These are phyloP conservation scores for Suaeda aralocaspica DNA, from an alignment of 148 eudicot species.

Conservation along the genomic window DNA sequence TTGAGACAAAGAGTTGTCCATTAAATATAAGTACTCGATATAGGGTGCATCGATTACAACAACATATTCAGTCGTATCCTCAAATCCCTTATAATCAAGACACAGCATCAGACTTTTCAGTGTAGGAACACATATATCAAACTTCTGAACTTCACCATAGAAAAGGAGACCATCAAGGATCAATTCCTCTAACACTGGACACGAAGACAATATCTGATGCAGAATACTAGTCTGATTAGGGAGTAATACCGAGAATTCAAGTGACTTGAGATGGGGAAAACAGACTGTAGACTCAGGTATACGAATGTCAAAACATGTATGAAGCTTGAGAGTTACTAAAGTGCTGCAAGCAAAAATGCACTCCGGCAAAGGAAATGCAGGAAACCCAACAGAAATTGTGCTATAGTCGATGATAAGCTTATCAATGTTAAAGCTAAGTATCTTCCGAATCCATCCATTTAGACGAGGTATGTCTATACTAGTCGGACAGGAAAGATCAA, in stretches of 20 bases:
- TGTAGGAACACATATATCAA: not conserved
- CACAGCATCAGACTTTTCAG: not conserved
- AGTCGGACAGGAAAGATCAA: not conserved
- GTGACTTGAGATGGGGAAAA: not conserved
- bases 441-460: not conserved
- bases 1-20: not conserved
- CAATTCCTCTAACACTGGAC: not conserved
- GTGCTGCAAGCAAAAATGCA: not conserved
- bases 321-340: not conserved
- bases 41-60: not conserved
- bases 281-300: not conserved
- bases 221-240: not conserved
- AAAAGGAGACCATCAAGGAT: not conserved
- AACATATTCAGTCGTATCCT: not conserved
- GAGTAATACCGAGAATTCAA: not conserved
- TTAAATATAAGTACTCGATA: not conserved
- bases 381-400: not conserved
- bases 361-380: not conserved
- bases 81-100: not conserved
- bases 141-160: not conserved
- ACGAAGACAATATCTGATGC: not conserved
- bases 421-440: not conserved
- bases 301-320: not conserved
- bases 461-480: not conserved
- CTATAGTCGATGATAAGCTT: not conserved